These are phyloP conservation scores for Lipomyces sp. DNA, from an alignment of 805 yeast genomes.

Conservation along the genomic window DNA sequence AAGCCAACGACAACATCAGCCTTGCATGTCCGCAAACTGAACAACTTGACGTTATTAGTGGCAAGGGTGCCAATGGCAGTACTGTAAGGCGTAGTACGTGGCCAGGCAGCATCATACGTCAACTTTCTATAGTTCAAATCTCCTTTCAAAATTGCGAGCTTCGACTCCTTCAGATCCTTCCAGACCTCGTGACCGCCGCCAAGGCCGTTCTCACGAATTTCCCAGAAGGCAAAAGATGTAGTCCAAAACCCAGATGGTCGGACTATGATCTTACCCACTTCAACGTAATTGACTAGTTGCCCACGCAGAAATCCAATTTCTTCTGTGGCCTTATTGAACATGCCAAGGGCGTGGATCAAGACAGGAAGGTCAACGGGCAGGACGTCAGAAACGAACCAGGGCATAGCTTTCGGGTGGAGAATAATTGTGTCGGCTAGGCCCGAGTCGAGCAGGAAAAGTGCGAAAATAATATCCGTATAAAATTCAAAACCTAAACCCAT, in stretches of 20 bases:
- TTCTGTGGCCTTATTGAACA: conserved; percentile 55
- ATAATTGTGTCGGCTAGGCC: conserved; percentile 66
- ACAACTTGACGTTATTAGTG: conserved; percentile 61
- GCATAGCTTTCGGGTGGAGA: conserved; percentile 81
- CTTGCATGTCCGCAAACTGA: conserved; percentile 89
- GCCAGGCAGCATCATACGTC: conserved; percentile 90
- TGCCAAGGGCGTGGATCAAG: conserved; percentile 40
- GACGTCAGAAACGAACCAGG: conserved; percentile 98
- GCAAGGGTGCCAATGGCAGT: conserved; percentile 74
- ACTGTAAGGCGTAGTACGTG: conserved; percentile 72
- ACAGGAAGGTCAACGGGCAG: conserved; percentile 73
- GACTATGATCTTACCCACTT: conserved; percentile 55
- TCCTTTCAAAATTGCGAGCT: conserved; percentile 85
- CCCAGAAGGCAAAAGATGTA: conserved; percentile 73
- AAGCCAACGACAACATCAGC: conserved; percentile 95
- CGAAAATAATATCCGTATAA: conserved; percentile 76
- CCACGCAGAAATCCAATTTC: conserved; percentile 57
- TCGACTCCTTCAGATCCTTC: conserved; percentile 58
- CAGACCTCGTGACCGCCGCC: conserved; percentile 66
- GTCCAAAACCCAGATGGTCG: conserved; percentile 87
- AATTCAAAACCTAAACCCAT: conserved; percentile 92
- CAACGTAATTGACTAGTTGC: conserved; percentile 52
- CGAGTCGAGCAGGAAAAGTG: conserved; percentile 71
- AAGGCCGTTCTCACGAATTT: conserved; percentile 57
- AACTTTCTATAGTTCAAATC: conserved; percentile 94